phyloP scores from a whole-genome alignment of 139 green algal genomes.

The Deuterostichococcus epilithicus region DNA sequence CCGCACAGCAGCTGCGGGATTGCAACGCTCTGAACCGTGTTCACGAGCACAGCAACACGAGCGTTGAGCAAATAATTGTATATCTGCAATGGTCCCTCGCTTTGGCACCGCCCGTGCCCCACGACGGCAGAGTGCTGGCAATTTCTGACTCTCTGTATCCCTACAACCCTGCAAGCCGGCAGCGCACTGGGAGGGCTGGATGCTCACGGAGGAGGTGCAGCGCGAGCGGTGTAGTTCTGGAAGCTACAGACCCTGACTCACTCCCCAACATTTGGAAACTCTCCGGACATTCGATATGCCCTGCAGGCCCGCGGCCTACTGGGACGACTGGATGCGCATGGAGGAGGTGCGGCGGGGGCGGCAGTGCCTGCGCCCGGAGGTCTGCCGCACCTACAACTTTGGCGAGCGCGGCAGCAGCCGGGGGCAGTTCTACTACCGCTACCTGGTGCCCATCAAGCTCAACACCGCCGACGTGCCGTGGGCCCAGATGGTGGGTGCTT shows the following conservation, averaged over 20 bases:
- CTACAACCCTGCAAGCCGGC: constrained; percentile 36
- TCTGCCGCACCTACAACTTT: constrained; percentile 53
- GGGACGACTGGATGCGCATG: constrained; percentile 57
- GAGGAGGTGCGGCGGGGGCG: constrained; percentile 21
- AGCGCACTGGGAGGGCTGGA: constrained; percentile 55
- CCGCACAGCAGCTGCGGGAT: too few species aligned
- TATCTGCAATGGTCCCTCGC: too few species aligned
- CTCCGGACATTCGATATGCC: too few species aligned
- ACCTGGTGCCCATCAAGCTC: constrained; percentile 37
- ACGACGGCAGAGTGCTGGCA: too few species aligned
- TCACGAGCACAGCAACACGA: too few species aligned
- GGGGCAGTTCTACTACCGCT: constrained; percentile 37
- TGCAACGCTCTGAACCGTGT: too few species aligned
- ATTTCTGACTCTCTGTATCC: too few species aligned
- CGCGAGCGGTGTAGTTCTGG: too few species aligned
- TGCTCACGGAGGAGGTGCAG: constrained; percentile 25
- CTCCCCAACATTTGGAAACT: too few species aligned
- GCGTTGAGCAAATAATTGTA: too few species aligned
- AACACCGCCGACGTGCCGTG: constrained; percentile 34
- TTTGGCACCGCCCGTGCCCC: too few species aligned
- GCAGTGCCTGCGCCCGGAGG: constrained; percentile 47
- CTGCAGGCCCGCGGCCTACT: constrained; percentile 41
- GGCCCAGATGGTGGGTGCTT: constrained; percentile 20
- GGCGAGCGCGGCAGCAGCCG: constrained; percentile 34
- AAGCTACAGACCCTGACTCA: too few species aligned